A percentile compares a stretch with the other conserved stretches of the same genome.
Evolutionary conservation across 2,329 filamentous ascomycete genomes (phyloP).

Genomic region (Microsporum ferrugineum): DNA sequence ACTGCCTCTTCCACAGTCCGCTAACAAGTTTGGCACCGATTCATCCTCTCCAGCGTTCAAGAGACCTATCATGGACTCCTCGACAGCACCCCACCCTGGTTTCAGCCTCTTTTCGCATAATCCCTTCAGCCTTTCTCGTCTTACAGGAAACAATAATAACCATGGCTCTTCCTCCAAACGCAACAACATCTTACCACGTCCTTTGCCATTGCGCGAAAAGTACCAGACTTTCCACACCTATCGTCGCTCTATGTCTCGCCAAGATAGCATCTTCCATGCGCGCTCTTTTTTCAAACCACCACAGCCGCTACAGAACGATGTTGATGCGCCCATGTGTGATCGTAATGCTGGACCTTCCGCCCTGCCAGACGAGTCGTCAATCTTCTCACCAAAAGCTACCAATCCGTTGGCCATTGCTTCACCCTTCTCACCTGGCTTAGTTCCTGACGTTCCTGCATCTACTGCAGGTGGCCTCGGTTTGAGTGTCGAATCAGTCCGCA

Average conservation of each 20-base stretch:
- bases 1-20: background rate
- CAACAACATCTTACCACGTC: constrained; percentile 26
- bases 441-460: constrained; percentile 10
- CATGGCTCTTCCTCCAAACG: constrained; percentile 16
- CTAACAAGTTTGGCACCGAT: background rate
- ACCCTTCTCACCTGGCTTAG: constrained; percentile 22
- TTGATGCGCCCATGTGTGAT: constrained; percentile 3
- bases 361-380: constrained; percentile 25
- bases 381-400: constrained; percentile 35
- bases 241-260: constrained; percentile 8
- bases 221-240: constrained; percentile 18
- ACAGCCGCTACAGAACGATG: background rate
- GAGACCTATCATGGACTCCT: constrained; percentile 4
- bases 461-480: constrained; percentile 15
- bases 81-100: background rate
- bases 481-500: constrained; percentile 5
- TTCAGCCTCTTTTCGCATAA: constrained; percentile 9
- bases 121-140: constrained; percentile 10
- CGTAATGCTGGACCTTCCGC: constrained; percentile 25
- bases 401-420: constrained; percentile 33
- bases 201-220: constrained; percentile 30
- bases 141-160: background rate
- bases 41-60: background rate
- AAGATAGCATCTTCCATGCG: constrained; percentile 4
- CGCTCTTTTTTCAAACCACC: constrained; percentile 14